phyloP scores from a whole-genome alignment of 805 yeast species.

The Metschnikowia noctiluminum region DNA sequence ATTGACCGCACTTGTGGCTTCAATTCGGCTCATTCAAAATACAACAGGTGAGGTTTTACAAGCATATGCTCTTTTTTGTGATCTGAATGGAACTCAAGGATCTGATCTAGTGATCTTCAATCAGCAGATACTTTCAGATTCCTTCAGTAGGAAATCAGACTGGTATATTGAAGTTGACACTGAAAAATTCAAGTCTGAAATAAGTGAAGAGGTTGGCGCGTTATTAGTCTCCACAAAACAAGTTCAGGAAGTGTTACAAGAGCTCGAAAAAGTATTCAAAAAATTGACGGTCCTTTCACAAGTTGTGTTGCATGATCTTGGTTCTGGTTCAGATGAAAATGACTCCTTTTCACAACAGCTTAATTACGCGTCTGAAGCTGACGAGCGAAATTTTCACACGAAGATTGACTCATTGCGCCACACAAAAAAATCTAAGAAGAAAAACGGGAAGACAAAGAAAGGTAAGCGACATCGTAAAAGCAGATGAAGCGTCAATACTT shows the following conservation, averaged over 20 bases:
- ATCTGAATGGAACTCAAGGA: not conserved
- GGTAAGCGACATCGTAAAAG: too few species aligned
- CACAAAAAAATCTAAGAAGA: too few species aligned
- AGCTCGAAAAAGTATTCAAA: not conserved
- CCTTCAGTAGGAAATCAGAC: not conserved
- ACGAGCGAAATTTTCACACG: too few species aligned
- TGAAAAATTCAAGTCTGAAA: not conserved
- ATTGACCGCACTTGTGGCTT: not conserved
- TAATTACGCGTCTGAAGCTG: too few species aligned
- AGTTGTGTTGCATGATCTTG: too few species aligned
- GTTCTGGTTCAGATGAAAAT: too few species aligned
- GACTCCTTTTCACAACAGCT: too few species aligned
- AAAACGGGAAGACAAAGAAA: too few species aligned
- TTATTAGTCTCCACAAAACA: not conserved
- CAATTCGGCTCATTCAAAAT: not conserved
- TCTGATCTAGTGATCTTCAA: not conserved
- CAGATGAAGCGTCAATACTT: too few species aligned
- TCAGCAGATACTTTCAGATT: not conserved
- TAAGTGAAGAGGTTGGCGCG: not conserved
- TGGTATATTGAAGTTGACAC: not conserved
- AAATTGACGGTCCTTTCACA: too few species aligned
- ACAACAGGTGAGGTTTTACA: not conserved
- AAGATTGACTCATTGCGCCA: too few species aligned
- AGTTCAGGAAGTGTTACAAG: not conserved
- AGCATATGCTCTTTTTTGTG: not conserved